These are phyloP conservation scores for Bipolaris bicolor DNA, from an alignment of 2,329 filamentous ascomycete genomes.

Conservation along the genomic window DNA sequence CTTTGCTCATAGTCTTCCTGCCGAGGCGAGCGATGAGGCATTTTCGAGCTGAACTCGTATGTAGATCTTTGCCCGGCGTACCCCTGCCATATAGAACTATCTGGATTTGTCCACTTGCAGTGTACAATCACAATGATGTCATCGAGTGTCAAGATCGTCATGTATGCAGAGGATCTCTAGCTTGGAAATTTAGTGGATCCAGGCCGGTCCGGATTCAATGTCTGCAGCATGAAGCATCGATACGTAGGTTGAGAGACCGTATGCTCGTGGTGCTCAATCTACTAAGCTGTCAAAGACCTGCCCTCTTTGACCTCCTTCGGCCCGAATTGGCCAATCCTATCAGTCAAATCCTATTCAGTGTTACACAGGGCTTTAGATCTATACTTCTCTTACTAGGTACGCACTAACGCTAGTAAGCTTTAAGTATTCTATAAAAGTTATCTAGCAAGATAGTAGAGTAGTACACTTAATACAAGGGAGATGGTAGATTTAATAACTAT, in stretches of 20 bases:
- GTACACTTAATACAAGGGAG: no score
- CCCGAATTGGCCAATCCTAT: no score
- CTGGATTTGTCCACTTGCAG: background rate
- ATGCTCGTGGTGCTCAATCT: background rate
- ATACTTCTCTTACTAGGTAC: no score
- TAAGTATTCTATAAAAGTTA: no score
- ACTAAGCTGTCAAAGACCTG: no score
- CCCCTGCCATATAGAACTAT: constrained; percentile 6
- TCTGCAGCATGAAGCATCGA: constrained; percentile 10
- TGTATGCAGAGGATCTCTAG: constrained; percentile 11
- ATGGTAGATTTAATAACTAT: no score
- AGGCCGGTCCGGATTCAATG: constrained; percentile 8
- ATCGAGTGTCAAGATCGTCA: constrained; percentile 1
- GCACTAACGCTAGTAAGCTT: no score
- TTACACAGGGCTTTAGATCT: no score
- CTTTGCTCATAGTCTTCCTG: background rate
- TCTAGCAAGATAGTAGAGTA: no score
- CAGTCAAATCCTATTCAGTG: no score
- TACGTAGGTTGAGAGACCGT: constrained; percentile 9
- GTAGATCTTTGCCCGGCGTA: constrained; percentile 14
- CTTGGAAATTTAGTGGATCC: constrained; percentile 9
- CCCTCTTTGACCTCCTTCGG: no score
- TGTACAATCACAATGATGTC: background rate
- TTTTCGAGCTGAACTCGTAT: constrained; percentile 7
- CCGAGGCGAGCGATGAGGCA: background rate